Evolutionary conservation across 2,329 filamentous ascomycete genomes (phyloP).

Genomic region (Cordyceps pruinosa): DNA sequence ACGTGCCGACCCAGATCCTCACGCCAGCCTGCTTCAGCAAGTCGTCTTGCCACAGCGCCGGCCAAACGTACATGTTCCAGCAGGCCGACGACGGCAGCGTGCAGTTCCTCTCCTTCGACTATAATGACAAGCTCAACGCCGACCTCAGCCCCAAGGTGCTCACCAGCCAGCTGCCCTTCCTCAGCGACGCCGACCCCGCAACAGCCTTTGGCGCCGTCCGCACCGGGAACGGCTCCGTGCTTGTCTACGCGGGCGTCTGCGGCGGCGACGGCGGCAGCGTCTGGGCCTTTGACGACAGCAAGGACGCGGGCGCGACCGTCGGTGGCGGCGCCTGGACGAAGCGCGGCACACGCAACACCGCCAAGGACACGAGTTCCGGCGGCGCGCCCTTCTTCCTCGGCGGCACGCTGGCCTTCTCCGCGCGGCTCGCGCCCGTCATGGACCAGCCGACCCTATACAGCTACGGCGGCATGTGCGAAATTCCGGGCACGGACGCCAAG

Average conservation of each 20-base stretch:
- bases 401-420: slow-evolving; percentile 60
- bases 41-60: slow-evolving; percentile 29
- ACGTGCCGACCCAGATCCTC: slow-evolving; percentile 69
- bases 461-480: slow-evolving; percentile 87
- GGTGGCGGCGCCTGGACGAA: slow-evolving; percentile 24
- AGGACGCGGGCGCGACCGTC: slow-evolving; percentile 20
- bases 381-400: slow-evolving; percentile 45
- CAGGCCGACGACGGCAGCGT: slow-evolving; percentile 38
- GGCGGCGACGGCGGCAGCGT: slow-evolving; percentile 46
- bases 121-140: slow-evolving; percentile 50
- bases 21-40: slow-evolving; percentile 42
- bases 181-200: slow-evolving; percentile 34
- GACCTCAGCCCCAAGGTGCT: slow-evolving; percentile 43
- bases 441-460: slow-evolving; percentile 57
- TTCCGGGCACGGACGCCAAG: slow-evolving; percentile 27
- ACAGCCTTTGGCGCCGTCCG: slow-evolving; percentile 62
- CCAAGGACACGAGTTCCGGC: slow-evolving; percentile 18
- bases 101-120: slow-evolving; percentile 58
- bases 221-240: slow-evolving; percentile 60
- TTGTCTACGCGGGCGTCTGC: slow-evolving; percentile 71
- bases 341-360: slow-evolving; percentile 14
- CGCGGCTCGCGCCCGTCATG: slow-evolving; percentile 44
- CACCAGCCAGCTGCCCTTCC: slow-evolving; percentile 55
- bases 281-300: slow-evolving; percentile 58
- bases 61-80: slow-evolving; percentile 64